phyloP scores from a whole-genome alignment of 2,329 filamentous ascomycete species.

The Mycosphaerella sp. region DNA sequence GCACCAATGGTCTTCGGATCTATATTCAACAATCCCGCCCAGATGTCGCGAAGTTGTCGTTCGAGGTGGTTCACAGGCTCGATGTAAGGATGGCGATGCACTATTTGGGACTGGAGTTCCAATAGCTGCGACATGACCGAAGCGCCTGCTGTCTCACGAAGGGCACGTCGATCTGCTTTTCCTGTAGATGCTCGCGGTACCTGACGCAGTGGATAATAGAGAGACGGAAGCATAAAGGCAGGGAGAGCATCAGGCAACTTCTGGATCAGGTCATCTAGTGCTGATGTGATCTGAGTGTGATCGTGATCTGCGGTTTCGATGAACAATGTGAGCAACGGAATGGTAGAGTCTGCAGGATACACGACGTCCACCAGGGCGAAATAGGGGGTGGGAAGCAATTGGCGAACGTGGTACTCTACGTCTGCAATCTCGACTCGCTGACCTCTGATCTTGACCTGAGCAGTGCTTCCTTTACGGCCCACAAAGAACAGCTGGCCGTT shows the following conservation, averaged over 20 bases:
- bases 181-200: conserved; percentile 42
- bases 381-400: conserved; percentile 18
- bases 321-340: conserved; percentile 5
- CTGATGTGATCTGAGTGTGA: conserved; percentile 38
- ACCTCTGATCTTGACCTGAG: conserved; percentile 62
- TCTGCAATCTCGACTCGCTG: conserved; percentile 57
- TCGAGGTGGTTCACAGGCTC: conserved; percentile 5
- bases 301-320: conserved; percentile 5
- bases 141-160: conserved; percentile 6
- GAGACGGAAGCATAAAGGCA: conserved; percentile 9
- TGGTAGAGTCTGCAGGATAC: not conserved
- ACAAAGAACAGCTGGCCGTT: conserved; percentile 52
- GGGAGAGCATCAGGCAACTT: conserved; percentile 25
- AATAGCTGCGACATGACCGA: conserved; percentile 5
- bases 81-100: not conserved
- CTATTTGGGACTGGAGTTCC: conserved; percentile 1
- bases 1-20: conserved; percentile 1
- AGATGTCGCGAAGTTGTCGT: conserved; percentile 7
- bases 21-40: conserved; percentile 16
- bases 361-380: conserved; percentile 22
- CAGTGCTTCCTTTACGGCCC: conserved; percentile 47
- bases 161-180: conserved; percentile 29
- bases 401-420: conserved; percentile 36
- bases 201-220: conserved; percentile 31
- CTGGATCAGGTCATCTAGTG: conserved; percentile 35